Conservation (phyloP, 108 stramenopile genomes). For the Cyclotella cryptica region DNA sequence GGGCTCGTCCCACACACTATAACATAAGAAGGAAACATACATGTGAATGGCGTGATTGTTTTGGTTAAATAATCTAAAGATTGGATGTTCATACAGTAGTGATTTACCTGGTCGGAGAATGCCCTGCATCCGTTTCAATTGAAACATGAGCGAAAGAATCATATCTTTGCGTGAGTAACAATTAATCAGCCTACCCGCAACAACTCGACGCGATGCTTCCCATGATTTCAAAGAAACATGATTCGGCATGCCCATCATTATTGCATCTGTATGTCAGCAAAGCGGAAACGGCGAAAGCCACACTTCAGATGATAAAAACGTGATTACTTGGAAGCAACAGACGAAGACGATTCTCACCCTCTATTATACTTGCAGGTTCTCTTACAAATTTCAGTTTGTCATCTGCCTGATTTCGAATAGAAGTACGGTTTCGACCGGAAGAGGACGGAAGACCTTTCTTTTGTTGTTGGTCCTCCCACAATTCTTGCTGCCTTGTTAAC, state of each 20-base stretch:
- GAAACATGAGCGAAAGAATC: slow-evolving; percentile 92
- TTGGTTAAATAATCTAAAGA: background rate
- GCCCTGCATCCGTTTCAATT: slow-evolving; percentile 81
- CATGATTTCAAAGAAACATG: slow-evolving; percentile 85
- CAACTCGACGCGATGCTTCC: slow-evolving; percentile 84
- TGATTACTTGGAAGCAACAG: background rate
- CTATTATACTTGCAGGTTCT: slow-evolving; percentile 88
- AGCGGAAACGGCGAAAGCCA: background rate
- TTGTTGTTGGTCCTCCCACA: slow-evolving; percentile 74
- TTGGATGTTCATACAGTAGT: background rate
- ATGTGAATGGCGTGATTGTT: background rate
- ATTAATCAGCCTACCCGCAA: slow-evolving; percentile 94
- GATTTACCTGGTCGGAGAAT: slow-evolving; percentile 60
- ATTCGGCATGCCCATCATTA: slow-evolving; percentile 86
- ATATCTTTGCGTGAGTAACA: slow-evolving; percentile 91
- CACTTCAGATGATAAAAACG: background rate
- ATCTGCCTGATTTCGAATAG: slow-evolving; percentile 22
- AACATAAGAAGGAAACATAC: too few relatives aligned
- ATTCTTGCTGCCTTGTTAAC: slow-evolving; percentile 82
- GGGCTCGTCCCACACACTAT: slow-evolving; percentile 83
- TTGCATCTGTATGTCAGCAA: slow-evolving; percentile 61
- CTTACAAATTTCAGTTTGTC: slow-evolving; percentile 66
- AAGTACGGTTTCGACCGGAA: slow-evolving; percentile 25
- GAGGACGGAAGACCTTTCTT: slow-evolving; percentile 29
- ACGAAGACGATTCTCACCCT: slow-evolving; percentile 21